Base-by-base conservation (phyloP, 352 stramenopile genomes). In the Globisporangium echinulatum region DNA sequence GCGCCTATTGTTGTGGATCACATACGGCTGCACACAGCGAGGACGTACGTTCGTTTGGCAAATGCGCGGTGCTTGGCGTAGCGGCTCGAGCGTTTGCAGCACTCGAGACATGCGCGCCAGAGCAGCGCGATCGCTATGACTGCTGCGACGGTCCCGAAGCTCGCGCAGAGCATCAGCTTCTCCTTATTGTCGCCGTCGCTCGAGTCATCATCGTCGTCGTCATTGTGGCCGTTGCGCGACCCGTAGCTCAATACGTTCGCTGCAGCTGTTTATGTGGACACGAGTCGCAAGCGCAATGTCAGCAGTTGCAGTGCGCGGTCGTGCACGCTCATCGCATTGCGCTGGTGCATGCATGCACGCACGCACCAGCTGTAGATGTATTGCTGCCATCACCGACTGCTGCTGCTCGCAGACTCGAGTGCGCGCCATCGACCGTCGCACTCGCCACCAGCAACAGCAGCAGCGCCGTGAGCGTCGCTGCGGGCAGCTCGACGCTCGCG, bases 21-120 rank as follows among this genome's bases (percentile, higher is more conserved):
- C 25, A 2, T 2, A 33, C 25, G 25, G 25, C 25, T 33, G 25
- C 3, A 33, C 25, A 33, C 25, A 33, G 25, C 14, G 0, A 6
- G 25, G 8, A 56, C 74, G 55, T 70, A 86, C 76, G 72, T 64
- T 63, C 69, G 66, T 14, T 70, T 67, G 48, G 72, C 69, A 50
- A 80, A 86, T 11, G 76, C 76, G 63, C 76, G 69, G 55, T 86
- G 76, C 5, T 62, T 64, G 7, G 68, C 62, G 9, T 68, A 62
- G 43, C 59, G 72, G 15, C 55, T 66, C 11, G 76, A 66, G 13
- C 59, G 72, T 13, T 62, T 74, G 49, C 76, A 86, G 59, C 74
- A 86, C 49, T 84, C 74, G 17, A 77, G 42, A 43, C 67, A 80
- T 5, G 70, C 68, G 71, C 71, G 79, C 76, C 76, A 83, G 38